Conservation (phyloP, 345 rosid genomes). For the Populus deltoides region DNA sequence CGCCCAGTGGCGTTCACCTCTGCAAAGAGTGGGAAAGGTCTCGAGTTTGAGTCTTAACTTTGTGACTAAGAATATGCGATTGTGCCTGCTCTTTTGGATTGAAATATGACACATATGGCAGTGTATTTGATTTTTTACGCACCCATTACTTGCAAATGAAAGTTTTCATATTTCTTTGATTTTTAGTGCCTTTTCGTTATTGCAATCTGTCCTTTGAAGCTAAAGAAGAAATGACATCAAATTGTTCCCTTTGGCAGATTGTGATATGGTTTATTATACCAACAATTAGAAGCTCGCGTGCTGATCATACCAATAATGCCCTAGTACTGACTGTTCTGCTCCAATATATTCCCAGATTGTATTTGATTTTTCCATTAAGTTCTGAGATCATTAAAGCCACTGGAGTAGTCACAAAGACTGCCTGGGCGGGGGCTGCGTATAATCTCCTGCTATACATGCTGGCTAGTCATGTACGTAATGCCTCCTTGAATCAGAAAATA, state of each 20-base stretch:
- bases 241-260: constrained; percentile 45
- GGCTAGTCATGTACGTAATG: constrained; percentile 79
- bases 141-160: background rate
- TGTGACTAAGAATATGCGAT: background rate
- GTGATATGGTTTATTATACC: constrained; percentile 82
- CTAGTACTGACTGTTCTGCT: constrained; percentile 74
- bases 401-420: constrained; percentile 81
- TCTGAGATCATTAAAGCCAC: constrained; percentile 63
- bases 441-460: constrained; percentile 75
- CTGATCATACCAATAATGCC: constrained; percentile 71
- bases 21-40: background rate
- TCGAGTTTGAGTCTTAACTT: background rate
- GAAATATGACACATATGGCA: background rate
- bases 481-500: background rate
- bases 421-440: constrained; percentile 98
- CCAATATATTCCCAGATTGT: constrained; percentile 71
- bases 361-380: constrained; percentile 72
- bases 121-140: background rate
- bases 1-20: background rate
- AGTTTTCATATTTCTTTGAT: too few relatives aligned
- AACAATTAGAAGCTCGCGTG: constrained; percentile 52
- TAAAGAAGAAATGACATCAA: background rate
- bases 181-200: background rate
- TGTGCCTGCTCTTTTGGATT: too few relatives aligned
- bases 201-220: background rate